Evolutionary conservation across 2,329 filamentous ascomycete species (phyloP), one percentile per base, ranked within the genome.

Genomic region (Endothia cerciana): DNA sequence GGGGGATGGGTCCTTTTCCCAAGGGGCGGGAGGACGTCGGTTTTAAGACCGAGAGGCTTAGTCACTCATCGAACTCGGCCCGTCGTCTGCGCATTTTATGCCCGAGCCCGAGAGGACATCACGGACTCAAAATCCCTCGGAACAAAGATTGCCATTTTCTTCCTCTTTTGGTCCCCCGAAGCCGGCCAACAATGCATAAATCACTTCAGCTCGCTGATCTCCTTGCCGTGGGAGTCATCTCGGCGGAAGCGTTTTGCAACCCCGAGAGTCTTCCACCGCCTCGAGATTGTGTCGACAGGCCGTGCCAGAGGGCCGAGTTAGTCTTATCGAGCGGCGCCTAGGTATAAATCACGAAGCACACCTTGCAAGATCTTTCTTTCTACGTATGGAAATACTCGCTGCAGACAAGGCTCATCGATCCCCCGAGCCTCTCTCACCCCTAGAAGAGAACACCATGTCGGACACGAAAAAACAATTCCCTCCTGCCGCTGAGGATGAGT

Each of bases 91-190:
- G 6, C 11, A 56, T 28, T 62, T 62, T 55, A 62, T 11, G 60
- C 60, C 60, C 60, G 49, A 33, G 15, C 33, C 60, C 60, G 60
- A 53, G 28, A 28, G 3, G 25, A 25, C 11, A 15, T 7, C 60
- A 51, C 17, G 10, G 43, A 49, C 15, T 22, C 28, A 41, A 25
- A 38, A 45, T 10, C 2, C 22, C 45, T 25, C n/a, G 4, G 45
- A 22, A 11, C n/a, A 19, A 47, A n/a, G 43, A 47, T 15, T 28
- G 4, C 13, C 25, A 49, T 10, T 22, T 22, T 49, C 22, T 28
- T 11, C n/a, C 22, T 49, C 45, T 28, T 28, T 49, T 28, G 25
- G 13, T 3, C n/a, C 45, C 45, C 10, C 25, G 25, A 22, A 49
- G 22, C 45, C 45, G 22, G 22, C 22, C 22, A 28, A 49, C 22